Conservation (phyloP, 208 protist species). For the Paratrypanosoma confusum region DNA sequence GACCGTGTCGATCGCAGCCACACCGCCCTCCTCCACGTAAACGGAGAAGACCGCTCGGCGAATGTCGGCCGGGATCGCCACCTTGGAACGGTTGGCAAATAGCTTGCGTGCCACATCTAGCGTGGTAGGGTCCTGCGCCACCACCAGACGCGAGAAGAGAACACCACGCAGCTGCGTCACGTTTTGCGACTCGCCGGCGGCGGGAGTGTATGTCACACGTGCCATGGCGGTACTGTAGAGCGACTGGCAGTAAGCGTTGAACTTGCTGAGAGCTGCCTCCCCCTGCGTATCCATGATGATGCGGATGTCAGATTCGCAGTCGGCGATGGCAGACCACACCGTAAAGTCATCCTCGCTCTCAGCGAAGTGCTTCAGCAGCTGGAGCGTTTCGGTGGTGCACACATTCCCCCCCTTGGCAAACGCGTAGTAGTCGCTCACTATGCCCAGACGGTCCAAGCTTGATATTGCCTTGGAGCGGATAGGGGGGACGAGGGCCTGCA, state of each 20-base stretch:
- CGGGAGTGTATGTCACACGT: constrained; percentile 16
- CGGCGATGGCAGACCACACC: constrained; percentile 26
- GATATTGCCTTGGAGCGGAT: constrained; percentile 26
- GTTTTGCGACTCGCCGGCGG: constrained; percentile 18
- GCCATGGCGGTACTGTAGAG: constrained; percentile 37
- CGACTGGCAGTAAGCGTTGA: constrained; percentile 37
- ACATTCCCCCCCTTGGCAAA: constrained; percentile 57
- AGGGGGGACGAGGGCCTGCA: constrained; percentile 24
- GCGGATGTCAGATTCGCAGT: constrained; percentile 39
- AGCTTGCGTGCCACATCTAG: constrained; percentile 20
- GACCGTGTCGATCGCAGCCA: constrained; percentile 29
- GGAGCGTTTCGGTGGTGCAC: constrained; percentile 21
- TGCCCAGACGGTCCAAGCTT: constrained; percentile 42
- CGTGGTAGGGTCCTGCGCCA: constrained; percentile 16
- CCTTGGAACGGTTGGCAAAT: constrained; percentile 23
- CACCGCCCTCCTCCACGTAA: constrained; percentile 24
- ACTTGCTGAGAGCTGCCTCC: constrained; percentile 16
- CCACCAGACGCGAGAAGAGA: constrained; percentile 36
- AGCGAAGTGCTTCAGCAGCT: constrained; percentile 15
- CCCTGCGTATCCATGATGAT: constrained; percentile 19
- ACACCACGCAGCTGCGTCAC: constrained; percentile 23
- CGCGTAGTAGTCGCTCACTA: constrained; percentile 58
- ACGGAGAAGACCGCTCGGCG: constrained; percentile 27
- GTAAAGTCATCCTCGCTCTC: constrained; percentile 22
- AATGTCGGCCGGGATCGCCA: constrained; percentile 39